Percentiles rank a stretch among this genome's conserved stretches.
Conservation (phyloP, 2,329 filamentous ascomycete genomes). For the Colletotrichum somersetense region DNA sequence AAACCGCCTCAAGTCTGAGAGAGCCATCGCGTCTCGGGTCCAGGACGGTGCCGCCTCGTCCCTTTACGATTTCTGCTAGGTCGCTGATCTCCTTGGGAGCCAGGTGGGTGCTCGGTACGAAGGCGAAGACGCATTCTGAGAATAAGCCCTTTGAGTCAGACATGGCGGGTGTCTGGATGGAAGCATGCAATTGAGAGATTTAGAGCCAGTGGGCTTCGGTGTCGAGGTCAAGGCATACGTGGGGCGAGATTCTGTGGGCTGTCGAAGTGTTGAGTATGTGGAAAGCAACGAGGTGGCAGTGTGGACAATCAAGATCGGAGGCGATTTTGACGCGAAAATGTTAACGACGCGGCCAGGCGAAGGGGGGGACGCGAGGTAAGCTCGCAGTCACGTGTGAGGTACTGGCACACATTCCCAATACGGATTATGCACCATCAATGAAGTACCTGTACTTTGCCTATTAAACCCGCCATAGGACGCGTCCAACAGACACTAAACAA, state of each 20-base stretch:
- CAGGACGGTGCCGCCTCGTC: conserved; percentile 65
- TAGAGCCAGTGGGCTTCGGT: conserved; percentile 14
- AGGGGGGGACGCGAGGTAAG: conserved; percentile 15
- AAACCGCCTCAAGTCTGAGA: conserved; percentile 61
- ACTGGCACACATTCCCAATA: not conserved
- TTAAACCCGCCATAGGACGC: conserved; percentile 14
- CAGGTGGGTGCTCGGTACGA: conserved; percentile 58
- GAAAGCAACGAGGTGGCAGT: not conserved
- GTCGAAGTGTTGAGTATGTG: conserved; percentile 13
- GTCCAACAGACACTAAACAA: conserved; percentile 9
- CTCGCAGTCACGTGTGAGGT: conserved; percentile 24
- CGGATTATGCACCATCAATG: rapidly evolving
- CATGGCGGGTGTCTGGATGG: conserved; percentile 39
- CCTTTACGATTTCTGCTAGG: conserved; percentile 58
- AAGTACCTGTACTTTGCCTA: conserved; percentile 20
- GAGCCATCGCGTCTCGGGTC: conserved; percentile 62
- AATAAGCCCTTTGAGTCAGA: conserved; percentile 53
- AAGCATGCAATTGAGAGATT: conserved; percentile 1
- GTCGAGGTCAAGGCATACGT: conserved; percentile 27
- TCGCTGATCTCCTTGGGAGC: conserved; percentile 57
- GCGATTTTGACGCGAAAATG: conserved; percentile 35
- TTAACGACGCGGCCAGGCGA: conserved; percentile 25
- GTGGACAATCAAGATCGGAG: conserved; percentile 4
- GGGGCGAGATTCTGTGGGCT: not conserved
- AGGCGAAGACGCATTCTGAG: conserved; percentile 58